Base-by-base conservation (phyloP, 148 eudicot species). In the Suaeda aralocaspica region DNA sequence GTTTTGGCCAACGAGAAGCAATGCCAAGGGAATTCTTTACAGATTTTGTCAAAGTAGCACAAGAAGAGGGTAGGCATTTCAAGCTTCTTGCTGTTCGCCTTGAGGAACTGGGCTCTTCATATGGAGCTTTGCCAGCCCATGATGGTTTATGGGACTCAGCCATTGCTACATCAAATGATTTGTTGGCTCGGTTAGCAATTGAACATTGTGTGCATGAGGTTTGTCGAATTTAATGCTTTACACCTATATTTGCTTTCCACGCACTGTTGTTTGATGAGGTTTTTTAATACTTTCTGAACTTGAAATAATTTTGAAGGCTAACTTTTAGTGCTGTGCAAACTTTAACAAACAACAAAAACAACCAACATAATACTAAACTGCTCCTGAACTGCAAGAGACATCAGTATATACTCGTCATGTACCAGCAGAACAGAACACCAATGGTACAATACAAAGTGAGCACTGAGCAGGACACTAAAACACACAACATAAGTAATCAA, bases 121-220 rank as follows among this genome's bases (percentile, higher is more conserved):
- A 94, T 78, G 97, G 97, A 77, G 98, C 93, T 70, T 77, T 91
- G 70, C 92, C 98, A 68, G 92, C 92, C 64, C 98, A 94, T 81
- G 96, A 94, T 81, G 98, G 98, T 45, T 71, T 94, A 21, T 94
- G 97, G 98, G 98, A 91, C 79, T 94, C 97, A 0, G 97, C 97
- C 49, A 79, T 70, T 79, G 96, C 86, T 34, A 94, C 96, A 73
- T 89, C 98, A 10, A 76, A 83, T 62, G 90, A 91, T 74, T 79
- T 94, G n/a, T 74, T 89, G 68, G 89, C 98, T 42, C 91, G 98
- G 69, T 78, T 94, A 66, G 98, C 98, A 19, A 66, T 94, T 74
- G 97, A 94, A 74, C 98, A 94, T 73, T 94, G 97, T 71, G 97
- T 94, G 71, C 96, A 94, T 74, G 98, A 94, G 97, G 98, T 93